phyloP scores from a whole-genome alignment of 163 green algal species.

The Prototheca wickerhamii region DNA sequence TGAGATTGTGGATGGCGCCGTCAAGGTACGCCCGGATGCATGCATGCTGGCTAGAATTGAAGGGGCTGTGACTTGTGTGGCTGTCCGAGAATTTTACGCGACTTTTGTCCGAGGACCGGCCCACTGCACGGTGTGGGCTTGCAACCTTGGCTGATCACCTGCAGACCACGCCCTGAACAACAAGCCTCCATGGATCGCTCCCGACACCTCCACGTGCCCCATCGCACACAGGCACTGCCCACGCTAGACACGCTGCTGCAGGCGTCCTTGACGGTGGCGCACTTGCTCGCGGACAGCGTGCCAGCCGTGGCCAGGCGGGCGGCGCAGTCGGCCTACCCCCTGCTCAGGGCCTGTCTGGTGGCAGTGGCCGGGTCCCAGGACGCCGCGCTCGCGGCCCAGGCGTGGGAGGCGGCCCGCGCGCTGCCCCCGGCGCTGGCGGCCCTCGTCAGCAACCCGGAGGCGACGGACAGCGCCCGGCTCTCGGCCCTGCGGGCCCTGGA shows the following conservation, averaged over 20 bases:
- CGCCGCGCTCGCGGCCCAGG: background rate
- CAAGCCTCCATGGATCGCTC: slow-evolving; percentile 1
- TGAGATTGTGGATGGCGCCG: slow-evolving; percentile 34
- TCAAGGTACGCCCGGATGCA: no score
- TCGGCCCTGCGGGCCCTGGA: slow-evolving; percentile 40
- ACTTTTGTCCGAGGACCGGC: no score
- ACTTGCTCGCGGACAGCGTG: slow-evolving; percentile 27
- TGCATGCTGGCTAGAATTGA: no score
- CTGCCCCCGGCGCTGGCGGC: background rate
- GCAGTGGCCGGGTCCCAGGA: slow-evolving; percentile 4
- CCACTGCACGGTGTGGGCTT: no score
- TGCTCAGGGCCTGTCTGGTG: slow-evolving; percentile 22
- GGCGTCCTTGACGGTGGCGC: slow-evolving; percentile 5
- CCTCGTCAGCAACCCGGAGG: slow-evolving; percentile 6
- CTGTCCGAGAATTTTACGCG: no score
- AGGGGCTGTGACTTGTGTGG: no score
- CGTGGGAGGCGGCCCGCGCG: slow-evolving; percentile 6
- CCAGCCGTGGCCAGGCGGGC: slow-evolving; percentile 29
- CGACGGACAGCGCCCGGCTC: slow-evolving; percentile 26
- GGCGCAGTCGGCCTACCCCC: slow-evolving; percentile 16
- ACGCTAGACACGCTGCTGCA: slow-evolving; percentile 4
- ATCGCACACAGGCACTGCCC: slow-evolving; percentile 3
- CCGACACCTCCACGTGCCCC: background rate
- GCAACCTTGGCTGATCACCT: no score
- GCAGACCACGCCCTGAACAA: no score